A percentile compares a stretch with the other conserved stretches of the same genome.
Evolutionary conservation across 2,329 filamentous ascomycete species (phyloP).

Genomic region (Stenocarpella maydis): DNA sequence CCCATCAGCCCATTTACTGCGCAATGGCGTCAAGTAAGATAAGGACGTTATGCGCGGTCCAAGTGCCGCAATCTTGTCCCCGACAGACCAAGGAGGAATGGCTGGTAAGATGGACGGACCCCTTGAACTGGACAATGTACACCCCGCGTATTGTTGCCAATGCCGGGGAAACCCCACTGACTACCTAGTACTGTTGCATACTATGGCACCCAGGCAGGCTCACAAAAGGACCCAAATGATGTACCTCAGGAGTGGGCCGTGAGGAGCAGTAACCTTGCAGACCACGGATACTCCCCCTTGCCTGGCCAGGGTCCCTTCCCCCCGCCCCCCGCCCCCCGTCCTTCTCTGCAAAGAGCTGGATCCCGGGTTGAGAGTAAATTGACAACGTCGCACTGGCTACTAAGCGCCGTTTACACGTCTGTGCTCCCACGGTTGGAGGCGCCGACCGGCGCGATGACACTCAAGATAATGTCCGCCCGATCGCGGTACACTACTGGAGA

Average conservation of each 20-base stretch:
- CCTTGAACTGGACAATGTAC: neutral
- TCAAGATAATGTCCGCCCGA: constrained; percentile 1
- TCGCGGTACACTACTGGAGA: neutral
- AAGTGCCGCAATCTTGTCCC: neutral
- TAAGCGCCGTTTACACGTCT: constrained; percentile 13
- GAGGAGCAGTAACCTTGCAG: constrained; percentile 11
- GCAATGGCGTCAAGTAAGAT: constrained; percentile 28
- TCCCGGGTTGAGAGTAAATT: neutral
- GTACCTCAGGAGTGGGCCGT: constrained; percentile 22
- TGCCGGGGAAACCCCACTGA: neutral
- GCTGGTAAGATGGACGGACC: neutral
- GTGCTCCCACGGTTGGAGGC: constrained; percentile 15
- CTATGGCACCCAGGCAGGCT: no score
- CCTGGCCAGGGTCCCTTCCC: no score
- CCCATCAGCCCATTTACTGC: constrained; percentile 14
- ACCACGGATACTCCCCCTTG: neutral
- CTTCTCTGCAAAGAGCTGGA: constrained; percentile 4
- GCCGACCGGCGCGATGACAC: constrained; percentile 13
- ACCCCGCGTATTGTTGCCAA: constrained; percentile 1
- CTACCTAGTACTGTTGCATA: constrained; percentile 6
- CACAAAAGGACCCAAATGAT: neutral
- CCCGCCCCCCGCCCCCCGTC: no score
- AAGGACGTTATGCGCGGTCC: neutral
- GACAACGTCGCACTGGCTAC: constrained; percentile 10
- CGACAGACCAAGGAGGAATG: neutral